A percentile compares a stretch with the other conserved stretches of the same genome.
phyloP scores from a whole-genome alignment of 257 asterid genomes.

The Gardenia jasminoides region DNA sequence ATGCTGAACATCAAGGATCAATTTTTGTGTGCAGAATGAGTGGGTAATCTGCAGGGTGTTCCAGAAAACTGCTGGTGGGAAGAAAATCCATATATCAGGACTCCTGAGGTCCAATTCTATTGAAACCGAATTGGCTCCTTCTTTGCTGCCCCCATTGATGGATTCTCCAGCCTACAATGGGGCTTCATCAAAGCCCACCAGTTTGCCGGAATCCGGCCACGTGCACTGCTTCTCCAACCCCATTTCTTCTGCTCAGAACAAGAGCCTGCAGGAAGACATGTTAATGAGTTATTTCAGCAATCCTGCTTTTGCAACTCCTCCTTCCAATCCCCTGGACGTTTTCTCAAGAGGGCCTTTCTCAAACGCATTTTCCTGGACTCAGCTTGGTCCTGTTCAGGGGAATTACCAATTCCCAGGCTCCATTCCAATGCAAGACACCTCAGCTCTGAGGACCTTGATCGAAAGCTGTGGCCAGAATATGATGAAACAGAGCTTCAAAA shows the following conservation, averaged over 20 bases:
- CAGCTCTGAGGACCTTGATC: conserved; percentile 22
- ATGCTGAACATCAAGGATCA: neutral
- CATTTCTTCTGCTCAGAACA: conserved; percentile 15
- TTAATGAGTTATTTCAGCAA: conserved; percentile 26
- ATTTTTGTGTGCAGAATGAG: conserved; percentile 51
- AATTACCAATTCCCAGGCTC: conserved; percentile 31
- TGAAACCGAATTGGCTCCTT: conserved; percentile 22
- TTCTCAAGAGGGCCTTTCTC: conserved; percentile 23
- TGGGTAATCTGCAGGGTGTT: conserved; percentile 96
- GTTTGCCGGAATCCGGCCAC: conserved; percentile 29
- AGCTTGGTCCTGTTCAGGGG: conserved; percentile 30
- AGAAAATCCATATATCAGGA: conserved; percentile 68
- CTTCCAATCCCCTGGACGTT: conserved; percentile 34
- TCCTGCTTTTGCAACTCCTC: conserved; percentile 16
- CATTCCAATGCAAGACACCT: conserved; percentile 31
- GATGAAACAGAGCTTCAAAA: conserved; percentile 36
- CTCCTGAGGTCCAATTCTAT: conserved; percentile 35
- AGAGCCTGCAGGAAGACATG: conserved; percentile 34
- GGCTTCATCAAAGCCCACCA: conserved; percentile 12
- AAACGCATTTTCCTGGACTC: conserved; percentile 37
- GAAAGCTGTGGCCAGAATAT: conserved; percentile 39
- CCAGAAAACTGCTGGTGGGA: conserved; percentile 75
- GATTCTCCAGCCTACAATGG: conserved; percentile 41
- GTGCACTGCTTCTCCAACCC: conserved; percentile 95
- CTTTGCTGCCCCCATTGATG: conserved; percentile 58